Percentiles rank a stretch among this genome's conserved stretches.
phyloP scores from a whole-genome alignment of 768 basidiomycete species.

The Russula brevipes region DNA sequence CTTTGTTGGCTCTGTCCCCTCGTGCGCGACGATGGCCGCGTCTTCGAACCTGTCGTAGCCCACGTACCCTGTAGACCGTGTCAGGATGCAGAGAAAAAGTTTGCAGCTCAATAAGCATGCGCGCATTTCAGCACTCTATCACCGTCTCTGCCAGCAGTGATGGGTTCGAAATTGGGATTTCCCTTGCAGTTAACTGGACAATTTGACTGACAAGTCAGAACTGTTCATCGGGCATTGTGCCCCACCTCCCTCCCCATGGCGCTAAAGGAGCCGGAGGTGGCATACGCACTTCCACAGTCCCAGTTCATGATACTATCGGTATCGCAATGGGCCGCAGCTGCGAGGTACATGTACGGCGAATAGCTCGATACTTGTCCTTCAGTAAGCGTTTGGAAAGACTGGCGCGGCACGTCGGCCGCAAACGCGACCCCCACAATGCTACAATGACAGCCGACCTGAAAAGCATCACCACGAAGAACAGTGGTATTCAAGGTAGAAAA shows the following conservation, averaged over 20 bases:
- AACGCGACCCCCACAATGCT: not conserved
- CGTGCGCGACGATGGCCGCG: constrained; percentile 51
- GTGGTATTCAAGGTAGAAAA: not conserved
- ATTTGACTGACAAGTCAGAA: not conserved
- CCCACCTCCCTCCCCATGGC: not conserved
- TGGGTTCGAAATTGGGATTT: not conserved
- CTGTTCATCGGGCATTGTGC: not conserved
- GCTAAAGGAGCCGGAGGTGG: not conserved
- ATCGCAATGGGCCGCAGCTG: not conserved
- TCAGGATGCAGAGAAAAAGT: not conserved
- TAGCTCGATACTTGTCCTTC: constrained; percentile 37
- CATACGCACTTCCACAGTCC: constrained; percentile 1
- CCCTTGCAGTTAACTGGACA: constrained; percentile 1
- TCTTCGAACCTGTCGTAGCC: constrained; percentile 49
- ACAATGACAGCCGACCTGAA: not conserved
- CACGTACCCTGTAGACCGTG: constrained; percentile 29
- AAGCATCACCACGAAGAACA: not conserved
- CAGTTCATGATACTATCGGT: not conserved
- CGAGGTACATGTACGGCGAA: constrained; percentile 21
- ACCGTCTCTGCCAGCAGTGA: not conserved
- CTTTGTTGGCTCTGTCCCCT: constrained; percentile 44
- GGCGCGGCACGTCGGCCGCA: not conserved
- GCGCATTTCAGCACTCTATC: not conserved
- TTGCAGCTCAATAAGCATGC: not conserved
- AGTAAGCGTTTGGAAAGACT: constrained; percentile 4